Evolutionary conservation across 805 yeast species (phyloP), one percentile per base, ranked within the genome.

Genomic region (Cyberlindnera maritima): DNA sequence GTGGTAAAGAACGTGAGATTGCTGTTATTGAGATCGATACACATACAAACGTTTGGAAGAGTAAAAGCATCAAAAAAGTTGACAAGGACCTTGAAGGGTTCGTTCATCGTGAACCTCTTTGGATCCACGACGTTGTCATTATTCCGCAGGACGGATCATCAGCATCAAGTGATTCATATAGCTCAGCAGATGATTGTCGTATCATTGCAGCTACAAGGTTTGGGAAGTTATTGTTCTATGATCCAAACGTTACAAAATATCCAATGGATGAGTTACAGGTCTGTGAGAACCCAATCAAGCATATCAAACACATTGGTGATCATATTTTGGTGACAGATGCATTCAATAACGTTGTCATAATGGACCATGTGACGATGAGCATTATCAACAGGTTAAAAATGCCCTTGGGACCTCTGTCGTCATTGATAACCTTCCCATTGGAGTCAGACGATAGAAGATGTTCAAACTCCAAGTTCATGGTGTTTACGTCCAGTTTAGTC

Each of bases 1-100:
- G 62, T 32, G 63, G 62, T 8, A 59, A 59, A 43, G 63, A 57
- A 40, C 33, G 61, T 2, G 61, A 53, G 15, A 36, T 58, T 5
- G 44, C 46, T 2, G 26, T 59, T 1, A 42, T 59, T 18, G 61
- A 57, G 13, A 28, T 56, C 33, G 53, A 50, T 6, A 46, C 52
- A 4, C 54, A 55, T 45, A 33, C 47, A 13, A 53, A 44, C 32
- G 39, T 54, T 2, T 59, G 63, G 63, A 58, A 49, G 36, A 54
- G 59, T 12, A 59, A 53, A 25, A 39, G 37, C 7, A 34, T 50
- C 9, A 52, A 40, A 23, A 50, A 29, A 23, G 23, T 17, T 21
- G 46, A 36, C n/a, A 45, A 43, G 33, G n/a, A 17, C 5, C 34
- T 39, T 15, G 46, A 46, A 36, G 38, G 31, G 17, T 11, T 26